Evolutionary conservation across 2,329 filamentous ascomycete species (phyloP).

Genomic region (Aspergillus melleus): DNA sequence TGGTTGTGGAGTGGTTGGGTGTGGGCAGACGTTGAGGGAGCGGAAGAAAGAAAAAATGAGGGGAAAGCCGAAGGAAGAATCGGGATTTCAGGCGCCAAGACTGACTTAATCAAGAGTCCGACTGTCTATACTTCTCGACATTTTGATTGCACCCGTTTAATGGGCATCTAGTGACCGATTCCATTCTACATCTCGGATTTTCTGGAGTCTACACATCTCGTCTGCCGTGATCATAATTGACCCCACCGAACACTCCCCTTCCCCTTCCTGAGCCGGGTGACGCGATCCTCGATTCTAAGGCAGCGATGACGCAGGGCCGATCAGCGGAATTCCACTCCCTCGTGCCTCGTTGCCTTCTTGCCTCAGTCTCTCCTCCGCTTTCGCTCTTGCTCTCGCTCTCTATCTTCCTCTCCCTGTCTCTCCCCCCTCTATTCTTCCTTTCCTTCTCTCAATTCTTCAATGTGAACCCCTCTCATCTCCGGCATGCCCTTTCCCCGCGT

Average conservation of each 20-base stretch:
- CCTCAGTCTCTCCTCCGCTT: background rate
- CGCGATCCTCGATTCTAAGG: background rate
- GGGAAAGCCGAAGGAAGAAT: slow-evolving; percentile 9
- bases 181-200: background rate
- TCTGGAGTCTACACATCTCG: background rate
- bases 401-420: background rate
- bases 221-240: background rate
- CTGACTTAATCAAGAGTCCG: background rate
- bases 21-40: slow-evolving; percentile 20
- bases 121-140: background rate
- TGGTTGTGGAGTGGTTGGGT: slow-evolving; percentile 26
- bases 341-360: background rate
- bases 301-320: slow-evolving; percentile 23
- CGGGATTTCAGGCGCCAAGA: slow-evolving; percentile 12
- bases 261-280: background rate
- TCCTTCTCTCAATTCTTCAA: background rate
- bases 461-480: slow-evolving; percentile 5
- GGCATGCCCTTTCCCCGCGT: slow-evolving; percentile 26
- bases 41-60: slow-evolving; percentile 17
- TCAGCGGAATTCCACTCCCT: slow-evolving; percentile 12
- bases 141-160: background rate
- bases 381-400: background rate
- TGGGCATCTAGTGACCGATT: no score
- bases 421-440: background rate
- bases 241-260: background rate